phyloP scores from a whole-genome alignment of 2,329 filamentous ascomycete species.

The Curvularia sp. region DNA sequence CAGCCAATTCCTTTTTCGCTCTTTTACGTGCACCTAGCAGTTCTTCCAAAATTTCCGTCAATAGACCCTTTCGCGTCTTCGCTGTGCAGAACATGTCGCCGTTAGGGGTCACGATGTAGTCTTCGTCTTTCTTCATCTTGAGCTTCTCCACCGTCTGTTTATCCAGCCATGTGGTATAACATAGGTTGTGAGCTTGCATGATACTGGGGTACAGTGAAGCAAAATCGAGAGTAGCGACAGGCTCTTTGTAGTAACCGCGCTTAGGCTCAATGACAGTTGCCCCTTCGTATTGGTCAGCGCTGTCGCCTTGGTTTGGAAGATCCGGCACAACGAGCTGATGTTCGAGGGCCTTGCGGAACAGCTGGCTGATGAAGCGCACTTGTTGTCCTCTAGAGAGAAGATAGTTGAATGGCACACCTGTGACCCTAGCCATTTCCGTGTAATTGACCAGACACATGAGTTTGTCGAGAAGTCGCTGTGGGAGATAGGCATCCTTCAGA shows the following conservation, averaged over 20 bases:
- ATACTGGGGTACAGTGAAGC: constrained; percentile 98
- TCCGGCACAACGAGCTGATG: constrained; percentile 96
- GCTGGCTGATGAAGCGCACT: constrained; percentile 95
- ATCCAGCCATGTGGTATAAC: constrained; percentile 91
- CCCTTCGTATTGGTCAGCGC: constrained; percentile 93
- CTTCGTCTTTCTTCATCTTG: constrained; percentile 81
- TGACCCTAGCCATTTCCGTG: constrained; percentile 99
- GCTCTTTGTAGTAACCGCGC: constrained; percentile 91
- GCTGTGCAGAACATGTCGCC: constrained; percentile 90
- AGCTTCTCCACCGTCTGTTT: constrained; percentile 79
- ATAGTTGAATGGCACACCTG: constrained; percentile 96
- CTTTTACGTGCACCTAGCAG: constrained; percentile 89
- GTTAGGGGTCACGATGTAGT: constrained; percentile 96
- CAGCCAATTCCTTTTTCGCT: constrained; percentile 86
- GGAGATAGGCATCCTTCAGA: constrained; percentile 95
- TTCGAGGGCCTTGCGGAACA: constrained; percentile 93
- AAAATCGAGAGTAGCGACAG: constrained; percentile 97
- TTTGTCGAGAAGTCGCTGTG: constrained; percentile 94
- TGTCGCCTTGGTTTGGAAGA: constrained; percentile 67
- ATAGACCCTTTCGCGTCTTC: constrained; percentile 86
- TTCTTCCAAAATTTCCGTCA: constrained; percentile 96
- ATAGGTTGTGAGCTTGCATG: constrained; percentile 97
- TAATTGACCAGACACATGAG: constrained; percentile 98
- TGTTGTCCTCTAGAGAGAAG: constrained; percentile 92
- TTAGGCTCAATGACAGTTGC: constrained; percentile 97